These are phyloP conservation scores for Penicillium sp. DNA, from an alignment of 2,329 filamentous ascomycete species.

Conservation along the genomic window DNA sequence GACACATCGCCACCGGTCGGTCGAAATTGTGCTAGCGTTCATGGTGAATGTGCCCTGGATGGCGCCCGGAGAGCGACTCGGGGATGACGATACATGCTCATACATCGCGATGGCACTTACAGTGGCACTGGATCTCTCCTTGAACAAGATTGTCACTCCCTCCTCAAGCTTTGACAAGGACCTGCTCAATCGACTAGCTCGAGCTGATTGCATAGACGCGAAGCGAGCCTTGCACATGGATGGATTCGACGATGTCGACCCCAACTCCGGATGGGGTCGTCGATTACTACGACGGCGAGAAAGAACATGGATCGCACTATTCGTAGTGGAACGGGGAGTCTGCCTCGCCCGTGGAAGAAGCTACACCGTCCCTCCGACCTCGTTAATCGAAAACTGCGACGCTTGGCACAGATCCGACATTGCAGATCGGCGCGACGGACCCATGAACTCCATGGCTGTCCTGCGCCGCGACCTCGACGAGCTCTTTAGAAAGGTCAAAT, in stretches of 20 bases:
- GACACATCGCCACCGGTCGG: conserved; percentile 64
- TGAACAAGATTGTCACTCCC: conserved; percentile 69
- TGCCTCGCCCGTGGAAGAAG: conserved; percentile 69
- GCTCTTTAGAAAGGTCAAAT: conserved; percentile 32
- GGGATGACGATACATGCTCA: conserved; percentile 70
- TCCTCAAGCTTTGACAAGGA: conserved; percentile 52
- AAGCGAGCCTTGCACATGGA: conserved; percentile 67
- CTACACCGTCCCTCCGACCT: conserved; percentile 68
- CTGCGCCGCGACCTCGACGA: conserved; percentile 63
- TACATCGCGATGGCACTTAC: conserved; percentile 71
- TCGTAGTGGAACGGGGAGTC: conserved; percentile 72
- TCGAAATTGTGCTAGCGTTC: conserved; percentile 73
- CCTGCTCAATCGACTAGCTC: conserved; percentile 54
- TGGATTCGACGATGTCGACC: conserved; percentile 66
- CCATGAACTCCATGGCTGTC: conserved; percentile 71
- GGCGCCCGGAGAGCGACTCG: conserved; percentile 47
- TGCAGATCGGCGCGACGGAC: conserved; percentile 68
- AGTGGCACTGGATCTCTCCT: conserved; percentile 67
- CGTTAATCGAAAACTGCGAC: conserved; percentile 67
- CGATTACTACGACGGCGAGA: conserved; percentile 66
- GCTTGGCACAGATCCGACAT: conserved; percentile 67
- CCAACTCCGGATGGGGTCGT: conserved; percentile 61
- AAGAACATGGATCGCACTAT: conserved; percentile 70
- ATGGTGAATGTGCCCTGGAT: conserved; percentile 79
- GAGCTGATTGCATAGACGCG: conserved; percentile 69